Evolutionary conservation across 345 rosid species (phyloP), one percentile per base, ranked within the genome.

Genomic region (Ceriops decandra): DNA sequence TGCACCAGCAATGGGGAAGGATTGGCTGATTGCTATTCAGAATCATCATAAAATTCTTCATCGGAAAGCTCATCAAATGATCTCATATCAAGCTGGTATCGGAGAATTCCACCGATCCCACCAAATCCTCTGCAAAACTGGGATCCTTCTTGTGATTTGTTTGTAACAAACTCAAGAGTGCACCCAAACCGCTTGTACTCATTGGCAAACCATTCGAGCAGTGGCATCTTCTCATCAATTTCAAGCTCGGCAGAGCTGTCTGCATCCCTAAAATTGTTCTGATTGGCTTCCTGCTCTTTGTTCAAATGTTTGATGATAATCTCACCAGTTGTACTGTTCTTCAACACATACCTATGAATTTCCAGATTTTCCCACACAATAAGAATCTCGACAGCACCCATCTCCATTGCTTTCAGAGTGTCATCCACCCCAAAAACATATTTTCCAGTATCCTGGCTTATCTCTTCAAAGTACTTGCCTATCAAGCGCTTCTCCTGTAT

Each of bases 51-150:
- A 60, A 79, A 77, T 64, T 83, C 96, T 64, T 87, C 92, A 32
- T 85, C 92, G 24, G 97, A 90, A 20, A 86, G 64, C 54, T 90
- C 98, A 74, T 92, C 95, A 57, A 87, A 92, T 15, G 91, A 78
- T 77, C 95, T 82, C 74, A 92, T 85, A 81, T 92, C 98, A 59
- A 92, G 83, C 82, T 90, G 95, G 85, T 90, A 92, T 52, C 98
- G 90, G 1, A 92, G 86, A 73, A 92, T 87, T 17, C 98, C 98
- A 38, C 98, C 97, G 51, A 91, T 89, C 62, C 97, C 97, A 61
- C 96, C 97, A 66, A 91, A 91, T 6, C 97, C 96, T 81, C 97
- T 68, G 83, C 96, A 91, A 78, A 91, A 91, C 79, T 89, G 96
- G 47, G 96, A 91, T 53, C 98, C 97, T 75, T 92, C 97, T 78